Evolutionary conservation across 129 eudicot species (phyloP), one percentile per base, ranked within the genome.

Genomic region (Centella asiatica): DNA sequence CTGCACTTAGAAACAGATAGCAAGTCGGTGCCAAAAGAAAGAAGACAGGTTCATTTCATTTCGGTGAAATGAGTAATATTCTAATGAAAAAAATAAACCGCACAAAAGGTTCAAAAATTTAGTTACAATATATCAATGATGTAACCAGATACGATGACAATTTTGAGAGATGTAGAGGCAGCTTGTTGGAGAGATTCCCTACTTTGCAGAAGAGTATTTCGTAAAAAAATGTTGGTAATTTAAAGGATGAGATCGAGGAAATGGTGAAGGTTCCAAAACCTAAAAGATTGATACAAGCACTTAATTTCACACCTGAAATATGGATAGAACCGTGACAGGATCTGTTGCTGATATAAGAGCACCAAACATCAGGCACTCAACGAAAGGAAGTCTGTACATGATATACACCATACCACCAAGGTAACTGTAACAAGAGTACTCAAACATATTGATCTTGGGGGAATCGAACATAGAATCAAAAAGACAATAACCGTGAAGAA

Each of bases 271-370:
- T n/a, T n/a, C n/a, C n/a, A n/a, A n/a, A n/a, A n/a, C n/a, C n/a
- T n/a, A n/a, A n/a, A n/a, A n/a, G n/a, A n/a, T n/a, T n/a, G n/a
- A n/a, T n/a, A n/a, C n/a, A n/a, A n/a, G n/a, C n/a, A n/a, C n/a
- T n/a, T n/a, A 40, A 12, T 18, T 66, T 22, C 61, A 52, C 73
- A 88, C 99, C 99, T 93, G 99, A 77, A 93, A 93, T 72, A 93
- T 93, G 56, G 99, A 83, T 50, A 93, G 78, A 64, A 93, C 99
- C 20, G 99, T 93, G 68, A 93, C 96, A 57, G 99, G 99, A 66
- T 93, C 99, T 36, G 99, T 93, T 66, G 96, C 95, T 60, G 99
- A 93, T 70, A 93, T 93, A 34, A 93, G 89, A 55, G 99, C 99
- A 61, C 99, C 99, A 73, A 93, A 93, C 96, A 93, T 93, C 81